Base-by-base conservation (phyloP, 129 eudicot species). In the Mikania micrantha region DNA sequence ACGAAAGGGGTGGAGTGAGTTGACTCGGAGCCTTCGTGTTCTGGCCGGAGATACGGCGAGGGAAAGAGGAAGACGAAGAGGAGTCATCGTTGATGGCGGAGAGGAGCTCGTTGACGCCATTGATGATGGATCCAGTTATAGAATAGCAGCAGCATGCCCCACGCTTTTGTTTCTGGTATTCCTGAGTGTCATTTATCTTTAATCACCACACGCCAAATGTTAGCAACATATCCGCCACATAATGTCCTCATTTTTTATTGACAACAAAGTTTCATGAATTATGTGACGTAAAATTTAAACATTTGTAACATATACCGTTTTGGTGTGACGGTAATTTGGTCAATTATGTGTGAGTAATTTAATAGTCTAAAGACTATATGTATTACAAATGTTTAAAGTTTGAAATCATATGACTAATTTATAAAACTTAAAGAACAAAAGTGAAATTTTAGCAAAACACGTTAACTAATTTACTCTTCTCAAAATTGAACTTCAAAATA, bases 141-240 rank as follows among this genome's bases (percentile, higher is more conserved):
- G 9, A n/a, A 17, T 12, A 3, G 15, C 16, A n/a, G 70, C 10
- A 28, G 50, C 70, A 73, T 62, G 68, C 32, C 50, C 35, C 64
- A 66, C 31, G 29, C 16, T 31, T 10, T 15, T 16, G 22, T 34
- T 4, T 32, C 31, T 22, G 32, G 19, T 22, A 1, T 7, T 9
- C 61, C 17, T 65, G 39, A 21, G 27, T 35, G 16, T 50, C 73
- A 5, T 41, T 8, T 9, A 11, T 13, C 25, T 19, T 68, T 16
- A 50, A 53, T 40, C 77, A 15, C 77, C 68, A 70, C 77, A 64
- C 73, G 72, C 77, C 77, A 1, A 5, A 7, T 52, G 2, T 17
- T 67, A 36, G 68, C 77, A n/a, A n/a, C n/a, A n/a, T n/a, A n/a
- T n/a, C n/a, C n/a, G n/a, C 77, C 83, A 79, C 92, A 83, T 81